Evolutionary conservation across 2,329 filamentous ascomycete genomes (phyloP).

Genomic region (Cladophialophora psammophila): DNA sequence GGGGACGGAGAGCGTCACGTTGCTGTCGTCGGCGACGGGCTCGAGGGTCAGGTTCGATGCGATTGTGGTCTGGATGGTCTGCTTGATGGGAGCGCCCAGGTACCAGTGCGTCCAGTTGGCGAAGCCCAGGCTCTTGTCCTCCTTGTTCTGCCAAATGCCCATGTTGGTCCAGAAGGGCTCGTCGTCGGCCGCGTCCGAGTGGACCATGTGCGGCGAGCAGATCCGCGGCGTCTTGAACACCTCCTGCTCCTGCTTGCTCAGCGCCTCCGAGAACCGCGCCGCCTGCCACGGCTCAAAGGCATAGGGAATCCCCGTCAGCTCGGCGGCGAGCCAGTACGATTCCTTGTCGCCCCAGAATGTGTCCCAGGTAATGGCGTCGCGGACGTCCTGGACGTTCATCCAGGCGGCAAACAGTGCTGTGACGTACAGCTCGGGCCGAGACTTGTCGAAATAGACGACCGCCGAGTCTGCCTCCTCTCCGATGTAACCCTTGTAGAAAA

Average conservation of each 20-base stretch:
- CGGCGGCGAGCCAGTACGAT: conserved; percentile 56
- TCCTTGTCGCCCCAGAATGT: conserved; percentile 58
- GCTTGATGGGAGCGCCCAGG: conserved; percentile 3
- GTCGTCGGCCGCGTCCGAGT: conserved; percentile 1
- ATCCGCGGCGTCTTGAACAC: conserved; percentile 9
- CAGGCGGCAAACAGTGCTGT: conserved; percentile 54
- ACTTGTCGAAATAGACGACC: conserved; percentile 54
- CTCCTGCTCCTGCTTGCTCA: not conserved
- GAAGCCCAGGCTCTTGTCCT: conserved; percentile 9
- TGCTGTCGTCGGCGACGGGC: not conserved
- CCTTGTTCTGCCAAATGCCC: conserved; percentile 18
- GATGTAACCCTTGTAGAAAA: conserved; percentile 52
- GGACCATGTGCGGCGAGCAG: conserved; percentile 17
- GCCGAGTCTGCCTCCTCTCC: conserved; percentile 56
- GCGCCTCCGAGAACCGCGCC: conserved; percentile 15
- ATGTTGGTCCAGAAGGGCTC: conserved; percentile 24
- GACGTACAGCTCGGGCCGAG: conserved; percentile 47
- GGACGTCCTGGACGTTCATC: conserved; percentile 54
- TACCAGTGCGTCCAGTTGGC: conserved; percentile 24
- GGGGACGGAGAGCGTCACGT: not conserved
- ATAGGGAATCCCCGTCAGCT: conserved; percentile 50
- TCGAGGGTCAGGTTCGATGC: not conserved
- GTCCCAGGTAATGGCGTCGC: conserved; percentile 52
- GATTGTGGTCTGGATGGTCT: not conserved
- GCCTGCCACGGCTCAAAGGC: conserved; percentile 46